Evolutionary conservation across 768 basidiomycete species (phyloP), one percentile per base, ranked within the genome.

Genomic region (Mycena albidolilacea): DNA sequence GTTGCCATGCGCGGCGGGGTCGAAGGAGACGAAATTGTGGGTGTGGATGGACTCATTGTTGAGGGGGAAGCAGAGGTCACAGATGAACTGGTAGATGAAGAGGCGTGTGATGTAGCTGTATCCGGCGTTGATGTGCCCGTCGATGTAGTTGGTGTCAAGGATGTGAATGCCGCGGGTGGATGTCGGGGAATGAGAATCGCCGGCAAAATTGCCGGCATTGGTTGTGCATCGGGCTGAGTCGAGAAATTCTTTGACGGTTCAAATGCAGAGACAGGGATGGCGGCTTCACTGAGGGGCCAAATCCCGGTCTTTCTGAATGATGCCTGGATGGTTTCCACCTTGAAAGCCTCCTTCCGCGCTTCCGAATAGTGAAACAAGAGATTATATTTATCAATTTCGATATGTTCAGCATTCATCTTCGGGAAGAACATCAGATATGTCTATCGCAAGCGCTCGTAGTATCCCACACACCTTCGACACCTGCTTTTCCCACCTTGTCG

Each of bases 401-500:
- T 43, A 43, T 43, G 41, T 10, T 9, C 41, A 43, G 41, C 8
- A 43, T 30, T 30, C 10, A 43, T 43, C 41, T 43, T 43, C 12
- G 41, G 41, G 10, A 43, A 14, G 8, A 43, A 52, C 69, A 55
- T 61, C 62, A 10, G 62, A 67, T 17, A 70, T 69, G 30, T 30
- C 30, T 30, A 30, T 30, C 30, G 30, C 30, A 30, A 30, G 30
- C 3, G 30, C 30, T 30, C 30, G 30, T 30, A 3, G 30, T 3
- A 30, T 30, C 30, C 30, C 30, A 30, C 30, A 30, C 30, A 30
- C 30, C 30, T 30, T 30, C 30, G 30, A 30, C 30, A 38, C 12
- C n/a, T 3, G 35, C 12, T 64, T 73, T 77, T 81, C 80, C 30
- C 30, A 30, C 82, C 4, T 23, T 44, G 0, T 38, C 43, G 7